These are phyloP conservation scores for Daldinia caldariorum DNA, from an alignment of 495 filamentous ascomycete species.

Conservation along the genomic window DNA sequence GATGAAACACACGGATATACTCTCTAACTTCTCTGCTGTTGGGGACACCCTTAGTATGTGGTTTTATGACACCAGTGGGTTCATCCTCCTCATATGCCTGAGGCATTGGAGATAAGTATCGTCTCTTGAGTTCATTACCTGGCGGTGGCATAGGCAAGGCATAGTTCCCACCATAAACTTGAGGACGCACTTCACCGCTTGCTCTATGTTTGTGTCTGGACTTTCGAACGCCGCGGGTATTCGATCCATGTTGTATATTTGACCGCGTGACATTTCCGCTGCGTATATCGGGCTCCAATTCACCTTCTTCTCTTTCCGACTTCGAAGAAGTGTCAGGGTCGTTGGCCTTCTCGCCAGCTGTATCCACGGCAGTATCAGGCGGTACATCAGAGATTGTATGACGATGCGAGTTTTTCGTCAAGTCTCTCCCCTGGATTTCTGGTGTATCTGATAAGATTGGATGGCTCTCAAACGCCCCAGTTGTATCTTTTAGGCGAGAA, in stretches of 20 bases:
- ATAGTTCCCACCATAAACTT: constrained; percentile 33
- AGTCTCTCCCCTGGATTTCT: background rate
- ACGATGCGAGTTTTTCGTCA: background rate
- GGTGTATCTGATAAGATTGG: background rate
- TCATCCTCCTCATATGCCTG: constrained; percentile 47
- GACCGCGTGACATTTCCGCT: constrained; percentile 38
- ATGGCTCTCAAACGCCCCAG: background rate
- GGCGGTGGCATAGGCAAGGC: constrained; percentile 40
- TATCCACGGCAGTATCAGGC: constrained; percentile 3
- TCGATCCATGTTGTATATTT: background rate
- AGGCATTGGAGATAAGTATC: constrained; percentile 23
- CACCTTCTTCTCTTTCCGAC: constrained; percentile 32
- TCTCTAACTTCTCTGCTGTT: constrained; percentile 51
- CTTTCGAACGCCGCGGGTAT: constrained; percentile 16
- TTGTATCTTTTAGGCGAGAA: background rate
- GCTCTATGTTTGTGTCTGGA: constrained; percentile 9
- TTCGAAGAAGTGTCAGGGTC: constrained; percentile 11
- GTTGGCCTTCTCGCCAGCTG: constrained; percentile 1
- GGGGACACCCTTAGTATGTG: constrained; percentile 39
- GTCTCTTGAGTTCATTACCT: constrained; percentile 35
- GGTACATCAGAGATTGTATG: constrained; percentile 1
- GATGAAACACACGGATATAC: constrained; percentile 49
- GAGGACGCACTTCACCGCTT: constrained; percentile 24
- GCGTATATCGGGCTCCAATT: constrained; percentile 35
- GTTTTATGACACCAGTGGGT: constrained; percentile 35